Percentiles rank a stretch among this genome's conserved stretches.
These are phyloP conservation scores for Chaetomium cochliodes DNA, from an alignment of 495 filamentous ascomycete species.

Conservation along the genomic window DNA sequence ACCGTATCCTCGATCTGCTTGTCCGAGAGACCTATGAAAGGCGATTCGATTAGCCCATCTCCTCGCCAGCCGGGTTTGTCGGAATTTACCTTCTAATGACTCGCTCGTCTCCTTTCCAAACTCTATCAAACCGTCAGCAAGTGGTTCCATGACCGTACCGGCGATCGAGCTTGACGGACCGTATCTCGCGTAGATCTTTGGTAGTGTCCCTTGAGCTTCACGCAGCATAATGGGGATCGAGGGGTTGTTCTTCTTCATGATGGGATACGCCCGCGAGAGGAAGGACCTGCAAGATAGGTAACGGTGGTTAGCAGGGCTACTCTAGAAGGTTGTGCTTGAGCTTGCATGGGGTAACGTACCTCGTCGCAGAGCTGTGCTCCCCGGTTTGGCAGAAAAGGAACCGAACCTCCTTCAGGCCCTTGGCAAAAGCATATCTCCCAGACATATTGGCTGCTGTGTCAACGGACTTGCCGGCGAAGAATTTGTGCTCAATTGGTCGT, in stretches of 20 bases:
- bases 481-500: constrained; percentile 22
- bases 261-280: constrained; percentile 86
- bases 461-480: constrained; percentile 18
- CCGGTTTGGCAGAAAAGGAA: constrained; percentile 95
- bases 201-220: constrained; percentile 78
- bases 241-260: constrained; percentile 99
- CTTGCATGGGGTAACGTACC: constrained; percentile 53
- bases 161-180: constrained; percentile 55
- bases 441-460: constrained; percentile 61
- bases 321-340: too few relatives aligned
- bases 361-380: constrained; percentile 78
- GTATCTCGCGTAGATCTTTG: constrained; percentile 88
- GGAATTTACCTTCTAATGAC: constrained; percentile 65
- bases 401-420: constrained; percentile 87
- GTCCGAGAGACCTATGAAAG: constrained; percentile 69
- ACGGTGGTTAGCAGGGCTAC: constrained; percentile 1
- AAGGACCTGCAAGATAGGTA: constrained; percentile 69
- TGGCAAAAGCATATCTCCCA: constrained; percentile 85
- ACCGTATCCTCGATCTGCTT: constrained; percentile 91
- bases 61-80: not conserved
- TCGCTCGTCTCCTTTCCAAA: constrained; percentile 86
- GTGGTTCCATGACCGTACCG: not conserved
- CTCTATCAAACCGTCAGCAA: constrained; percentile 49
- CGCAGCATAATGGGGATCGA: constrained; percentile 90
- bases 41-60: constrained; percentile 12